Conservation (phyloP, 2,329 filamentous ascomycete genomes). For the Cytospora leucostoma region DNA sequence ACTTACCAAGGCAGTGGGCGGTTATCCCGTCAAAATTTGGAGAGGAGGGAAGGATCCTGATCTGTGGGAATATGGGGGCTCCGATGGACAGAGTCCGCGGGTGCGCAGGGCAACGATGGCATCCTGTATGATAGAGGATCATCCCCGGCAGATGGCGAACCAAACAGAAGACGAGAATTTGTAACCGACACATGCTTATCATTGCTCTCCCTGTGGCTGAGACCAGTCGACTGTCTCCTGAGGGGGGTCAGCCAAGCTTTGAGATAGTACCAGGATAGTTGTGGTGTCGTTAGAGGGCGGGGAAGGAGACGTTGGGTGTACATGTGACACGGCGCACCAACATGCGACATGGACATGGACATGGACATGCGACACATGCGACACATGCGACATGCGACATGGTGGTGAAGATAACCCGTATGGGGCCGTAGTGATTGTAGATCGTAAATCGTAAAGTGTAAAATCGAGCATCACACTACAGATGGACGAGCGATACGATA, state of each 20-base stretch:
- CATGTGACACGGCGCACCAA: too few species aligned
- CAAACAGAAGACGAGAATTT: background rate
- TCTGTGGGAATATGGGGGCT: conserved; percentile 23
- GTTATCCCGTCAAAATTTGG: conserved; percentile 19
- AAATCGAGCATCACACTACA: too few species aligned
- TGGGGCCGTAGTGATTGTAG: too few species aligned
- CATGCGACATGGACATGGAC: too few species aligned
- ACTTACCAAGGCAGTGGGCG: background rate
- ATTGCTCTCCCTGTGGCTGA: background rate
- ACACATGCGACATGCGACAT: too few species aligned
- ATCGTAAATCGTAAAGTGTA: too few species aligned
- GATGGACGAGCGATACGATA: too few species aligned
- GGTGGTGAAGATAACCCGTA: too few species aligned
- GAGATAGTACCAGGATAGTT: background rate
- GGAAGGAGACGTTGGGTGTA: too few species aligned
- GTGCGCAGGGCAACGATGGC: conserved; percentile 33
- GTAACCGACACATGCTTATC: background rate
- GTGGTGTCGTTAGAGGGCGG: too few species aligned
- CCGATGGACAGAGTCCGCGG: conserved; percentile 25
- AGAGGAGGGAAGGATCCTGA: background rate
- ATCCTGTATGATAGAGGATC: conserved; percentile 26
- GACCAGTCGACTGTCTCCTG: background rate
- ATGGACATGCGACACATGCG: too few species aligned
- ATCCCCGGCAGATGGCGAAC: conserved; percentile 9
- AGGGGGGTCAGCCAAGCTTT: background rate